phyloP scores from a whole-genome alignment of 805 yeast species.

The Suhomyces faveliae region DNA sequence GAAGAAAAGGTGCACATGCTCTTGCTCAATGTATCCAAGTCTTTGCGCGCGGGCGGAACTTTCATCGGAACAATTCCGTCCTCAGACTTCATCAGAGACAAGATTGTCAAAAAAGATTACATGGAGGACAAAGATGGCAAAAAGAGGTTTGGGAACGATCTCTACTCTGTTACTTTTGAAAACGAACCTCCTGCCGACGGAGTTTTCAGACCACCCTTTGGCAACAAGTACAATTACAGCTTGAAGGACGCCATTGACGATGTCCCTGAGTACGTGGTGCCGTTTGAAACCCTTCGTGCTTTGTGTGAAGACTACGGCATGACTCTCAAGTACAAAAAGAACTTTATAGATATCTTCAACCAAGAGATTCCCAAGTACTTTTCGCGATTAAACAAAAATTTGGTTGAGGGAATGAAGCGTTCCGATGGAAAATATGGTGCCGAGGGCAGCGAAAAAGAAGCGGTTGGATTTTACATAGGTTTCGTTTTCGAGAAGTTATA shows the following conservation, averaged over 20 bases:
- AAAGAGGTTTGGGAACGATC: constrained; percentile 77
- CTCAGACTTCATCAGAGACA: constrained; percentile 74
- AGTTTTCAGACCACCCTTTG: constrained; percentile 71
- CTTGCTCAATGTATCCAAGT: constrained; percentile 70
- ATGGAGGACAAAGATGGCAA: constrained; percentile 30
- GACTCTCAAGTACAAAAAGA: constrained; percentile 66
- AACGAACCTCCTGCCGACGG: constrained; percentile 74
- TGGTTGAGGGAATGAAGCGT: constrained; percentile 68
- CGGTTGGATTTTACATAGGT: constrained; percentile 81
- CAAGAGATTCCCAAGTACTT: constrained; percentile 73
- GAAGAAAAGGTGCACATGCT: constrained; percentile 76
- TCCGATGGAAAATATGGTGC: constrained; percentile 82
- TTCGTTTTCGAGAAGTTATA: constrained; percentile 71
- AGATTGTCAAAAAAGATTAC: constrained; percentile 49
- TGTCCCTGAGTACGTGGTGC: constrained; percentile 96
- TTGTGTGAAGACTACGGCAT: constrained; percentile 82
- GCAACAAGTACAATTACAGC: constrained; percentile 78
- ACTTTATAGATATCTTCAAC: constrained; percentile 78
- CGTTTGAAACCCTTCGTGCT: constrained; percentile 81
- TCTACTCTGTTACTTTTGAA: constrained; percentile 81
- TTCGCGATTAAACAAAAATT: constrained; percentile 54
- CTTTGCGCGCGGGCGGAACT: constrained; percentile 77
- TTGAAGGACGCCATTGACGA: constrained; percentile 92
- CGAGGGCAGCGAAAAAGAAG: constrained; percentile 86
- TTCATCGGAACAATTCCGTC: constrained; percentile 95